phyloP scores from a whole-genome alignment of 1,284 basidiomycete genomes.

The Microbotryomycetes sp. region DNA sequence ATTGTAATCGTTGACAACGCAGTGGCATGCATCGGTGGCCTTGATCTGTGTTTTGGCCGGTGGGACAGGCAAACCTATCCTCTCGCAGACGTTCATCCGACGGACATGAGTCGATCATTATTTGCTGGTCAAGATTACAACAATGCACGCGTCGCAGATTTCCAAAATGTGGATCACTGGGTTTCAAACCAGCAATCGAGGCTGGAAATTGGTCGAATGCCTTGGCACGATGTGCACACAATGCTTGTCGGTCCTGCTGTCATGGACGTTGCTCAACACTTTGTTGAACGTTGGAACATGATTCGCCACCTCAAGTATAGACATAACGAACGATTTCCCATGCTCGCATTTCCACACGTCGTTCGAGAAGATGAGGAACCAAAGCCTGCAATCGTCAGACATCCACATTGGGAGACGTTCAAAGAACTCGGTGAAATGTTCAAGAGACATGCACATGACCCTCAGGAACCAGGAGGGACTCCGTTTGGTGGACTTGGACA shows the following conservation, averaged over 20 bases:
- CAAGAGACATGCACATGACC: slow-evolving; percentile 15
- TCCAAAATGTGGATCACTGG: slow-evolving; percentile 49
- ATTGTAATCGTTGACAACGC: slow-evolving; percentile 66
- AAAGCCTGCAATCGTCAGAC: slow-evolving; percentile 18
- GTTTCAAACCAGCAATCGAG: slow-evolving; percentile 45
- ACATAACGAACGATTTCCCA: slow-evolving; percentile 53
- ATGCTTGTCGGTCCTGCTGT: slow-evolving; percentile 75
- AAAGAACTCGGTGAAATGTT: slow-evolving; percentile 28
- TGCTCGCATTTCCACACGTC: slow-evolving; percentile 78
- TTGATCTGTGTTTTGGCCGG: slow-evolving; percentile 59
- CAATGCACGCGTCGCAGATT: slow-evolving; percentile 50
- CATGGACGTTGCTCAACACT: slow-evolving; percentile 84
- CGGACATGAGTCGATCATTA: slow-evolving; percentile 67
- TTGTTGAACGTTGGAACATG: slow-evolving; percentile 58
- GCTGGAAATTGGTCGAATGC: slow-evolving; percentile 52
- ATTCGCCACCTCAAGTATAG: slow-evolving; percentile 44
- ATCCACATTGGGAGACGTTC: slow-evolving; percentile 22
- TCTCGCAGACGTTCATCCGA: slow-evolving; percentile 81
- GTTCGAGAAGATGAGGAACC: slow-evolving; percentile 40
- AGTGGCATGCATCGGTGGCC: slow-evolving; percentile 33
- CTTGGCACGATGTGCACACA: slow-evolving; percentile 72
- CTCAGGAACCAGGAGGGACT: slow-evolving; percentile 2
- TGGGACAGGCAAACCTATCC: slow-evolving; percentile 72
- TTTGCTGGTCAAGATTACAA: slow-evolving; percentile 70
- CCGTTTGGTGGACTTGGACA: slow-evolving; percentile 7